Evolutionary conservation across 2,329 filamentous ascomycete species (phyloP), one percentile per base, ranked within the genome.

Genomic region (Alternaria consortialis): DNA sequence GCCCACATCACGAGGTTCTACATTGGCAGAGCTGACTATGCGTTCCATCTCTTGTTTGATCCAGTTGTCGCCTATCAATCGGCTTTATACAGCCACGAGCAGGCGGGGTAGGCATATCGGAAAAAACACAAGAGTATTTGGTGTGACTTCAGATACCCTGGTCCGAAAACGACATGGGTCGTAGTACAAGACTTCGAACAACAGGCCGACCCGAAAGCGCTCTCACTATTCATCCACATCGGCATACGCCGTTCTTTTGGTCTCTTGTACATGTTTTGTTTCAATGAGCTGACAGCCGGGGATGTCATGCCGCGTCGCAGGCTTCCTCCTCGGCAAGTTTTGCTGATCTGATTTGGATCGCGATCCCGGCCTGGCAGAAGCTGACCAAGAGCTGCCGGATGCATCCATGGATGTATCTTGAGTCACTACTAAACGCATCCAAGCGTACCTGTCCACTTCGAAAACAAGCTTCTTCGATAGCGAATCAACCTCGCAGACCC

Each of bases 311-410:
- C n/a, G 27, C 7, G 13, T 50, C n/a, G n/a, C 31, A 43, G 31
- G 36, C 37, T 27, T 40, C 39, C 31, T 44, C 27, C 17, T 46
- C 39, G 53, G 43, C 31, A 25, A 37, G 12, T 37, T n/a, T 34
- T 13, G 53, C 46, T 23, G 53, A 34, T 17, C 53, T 50, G 3
- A 12, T 20, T 51, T 31, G 37, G 39, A 60, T 60, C 46, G 46
- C 46, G 57, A 60, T 60, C 57, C 39, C 43, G 36, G 50, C 31
- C 52, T 32, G 29, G 23, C 32, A 51, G 46, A 46, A 44, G 44
- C 39, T 40, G 56, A 42, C 48, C 56, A 54, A 31, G 51, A 27
- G 25, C 42, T 53, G 42, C 56, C 37, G 42, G 27, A n/a, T 53
- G 39, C 32, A 8, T 20, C 20, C 20, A 20, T 20, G 20, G 20